Base-by-base conservation (phyloP, 2,329 filamentous ascomycete genomes). In the Ascochyta clinopodiicola region DNA sequence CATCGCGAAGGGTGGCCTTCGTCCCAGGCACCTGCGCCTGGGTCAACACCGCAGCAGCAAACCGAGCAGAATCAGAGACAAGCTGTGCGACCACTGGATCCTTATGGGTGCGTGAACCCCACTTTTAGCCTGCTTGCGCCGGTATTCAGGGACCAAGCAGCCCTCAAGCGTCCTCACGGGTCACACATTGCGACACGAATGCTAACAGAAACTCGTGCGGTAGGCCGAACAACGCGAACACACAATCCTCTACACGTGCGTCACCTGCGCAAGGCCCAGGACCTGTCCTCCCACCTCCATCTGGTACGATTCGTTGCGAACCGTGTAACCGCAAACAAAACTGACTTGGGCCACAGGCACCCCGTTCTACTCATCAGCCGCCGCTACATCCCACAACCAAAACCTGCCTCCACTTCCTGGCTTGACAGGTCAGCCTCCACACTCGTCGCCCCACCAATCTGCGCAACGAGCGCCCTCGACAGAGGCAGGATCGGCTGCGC, bases 21-120 rank as follows among this genome's bases (percentile, higher is more conserved):
- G 59, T 61, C 79, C 39, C 83, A 84, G 62, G 75, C 78, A 50
- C 70, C 77, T 42, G 69, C 70, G 51, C 77, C 82, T 29, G 82
- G 79, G 6, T 77, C 80, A 44, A 77, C 43, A 12, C 44, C 31
- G 32, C 61, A 63, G 38, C 63, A 76, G 49, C 72, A 74, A 68
- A 64, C 70, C 52, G 72, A 76, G 24, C 70, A 74, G 56, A 60
- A 44, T 34, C 72, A 72, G 59, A 66, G 63, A 29, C 74, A 75
- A 55, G 59, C 63, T 22, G 63, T 70, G 46, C 71, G 74, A 34
- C 63, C 73, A 22, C 60, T 76, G 36, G 73, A 71, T 44, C 55
- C 69, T 25, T 77, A 72, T 61, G 73, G 71, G 75, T 77, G 58
- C 37, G 73, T 70, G 39, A 19, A 57, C 38, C 46, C 47, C 48